Evolutionary conservation across 768 basidiomycete species (phyloP).

Genomic region (Naganishia randhawae): DNA sequence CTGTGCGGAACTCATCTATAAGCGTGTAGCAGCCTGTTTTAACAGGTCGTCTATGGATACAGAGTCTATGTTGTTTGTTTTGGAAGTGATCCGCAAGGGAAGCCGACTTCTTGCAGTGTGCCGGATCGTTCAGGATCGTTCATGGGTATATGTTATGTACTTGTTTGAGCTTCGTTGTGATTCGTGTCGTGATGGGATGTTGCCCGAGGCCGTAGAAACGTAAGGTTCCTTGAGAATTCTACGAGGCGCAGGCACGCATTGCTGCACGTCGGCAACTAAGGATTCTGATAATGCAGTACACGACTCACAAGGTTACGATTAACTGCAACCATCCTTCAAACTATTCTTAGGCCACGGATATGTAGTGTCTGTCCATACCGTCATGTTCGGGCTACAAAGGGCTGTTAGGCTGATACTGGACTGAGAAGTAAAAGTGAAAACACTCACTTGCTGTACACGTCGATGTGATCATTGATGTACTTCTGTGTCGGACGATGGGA

Average conservation of each 20-base stretch:
- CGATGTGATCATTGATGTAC: conserved; percentile 18
- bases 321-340: conserved; percentile 1
- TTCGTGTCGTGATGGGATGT: not conserved
- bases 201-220: not conserved
- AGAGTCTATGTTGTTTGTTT: conserved; percentile 10
- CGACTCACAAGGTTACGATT: not conserved
- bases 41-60: conserved; percentile 6
- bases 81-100: not conserved
- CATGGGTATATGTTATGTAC: not conserved
- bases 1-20: not conserved
- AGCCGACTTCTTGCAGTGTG: not conserved
- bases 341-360: conserved; percentile 18
- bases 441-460: conserved; percentile 7
- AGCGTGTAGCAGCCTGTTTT: not conserved
- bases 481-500: conserved; percentile 12
- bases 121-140: not conserved
- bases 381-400: conserved; percentile 10
- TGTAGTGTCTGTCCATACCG: conserved; percentile 11
- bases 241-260: too few species aligned
- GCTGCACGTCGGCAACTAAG: not conserved
- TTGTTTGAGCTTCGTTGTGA: not conserved
- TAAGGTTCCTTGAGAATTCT: too few species aligned
- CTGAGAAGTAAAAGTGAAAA: not conserved
- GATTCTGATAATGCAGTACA: not conserved
- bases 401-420: not conserved